These are phyloP conservation scores for Fusarium sacchari DNA, from an alignment of 2,329 filamentous ascomycete species.

Conservation along the genomic window DNA sequence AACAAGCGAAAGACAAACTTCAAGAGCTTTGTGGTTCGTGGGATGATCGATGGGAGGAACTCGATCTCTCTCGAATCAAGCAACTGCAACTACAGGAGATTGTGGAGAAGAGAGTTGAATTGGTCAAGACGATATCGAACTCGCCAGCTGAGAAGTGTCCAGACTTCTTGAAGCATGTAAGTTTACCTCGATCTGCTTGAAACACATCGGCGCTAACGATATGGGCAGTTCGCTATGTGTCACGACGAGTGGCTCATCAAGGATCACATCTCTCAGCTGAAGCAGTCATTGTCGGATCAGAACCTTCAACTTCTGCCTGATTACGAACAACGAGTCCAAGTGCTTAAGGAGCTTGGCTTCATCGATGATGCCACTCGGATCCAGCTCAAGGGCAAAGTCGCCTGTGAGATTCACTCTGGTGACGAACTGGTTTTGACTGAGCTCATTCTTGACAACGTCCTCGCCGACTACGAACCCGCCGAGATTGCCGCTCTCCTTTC, in stretches of 20 bases:
- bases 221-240: constrained; percentile 84
- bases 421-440: constrained; percentile 97
- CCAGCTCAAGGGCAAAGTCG: constrained; percentile 96
- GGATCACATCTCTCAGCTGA: constrained; percentile 88
- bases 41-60: constrained; percentile 83
- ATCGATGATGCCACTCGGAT: constrained; percentile 89
- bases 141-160: constrained; percentile 76
- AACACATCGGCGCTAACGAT: constrained; percentile 51
- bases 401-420: constrained; percentile 96
- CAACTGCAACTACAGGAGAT: constrained; percentile 84
- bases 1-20: constrained; percentile 73
- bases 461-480: constrained; percentile 93
- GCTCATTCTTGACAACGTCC: constrained; percentile 93
- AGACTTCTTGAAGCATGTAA: constrained; percentile 86
- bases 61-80: constrained; percentile 83
- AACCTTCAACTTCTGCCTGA: constrained; percentile 95
- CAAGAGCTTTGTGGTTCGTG: constrained; percentile 76
- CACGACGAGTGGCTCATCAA: constrained; percentile 97
- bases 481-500: constrained; percentile 96
- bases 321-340: constrained; percentile 93
- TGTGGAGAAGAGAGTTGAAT: constrained; percentile 74
- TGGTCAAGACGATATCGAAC: constrained; percentile 70
- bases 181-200: constrained; percentile 47
- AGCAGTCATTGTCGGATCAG: constrained; percentile 91
- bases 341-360: constrained; percentile 91